Evolutionary conservation across 164 flowering plant species (phyloP).

Genomic region (Buxus sempervirens): DNA sequence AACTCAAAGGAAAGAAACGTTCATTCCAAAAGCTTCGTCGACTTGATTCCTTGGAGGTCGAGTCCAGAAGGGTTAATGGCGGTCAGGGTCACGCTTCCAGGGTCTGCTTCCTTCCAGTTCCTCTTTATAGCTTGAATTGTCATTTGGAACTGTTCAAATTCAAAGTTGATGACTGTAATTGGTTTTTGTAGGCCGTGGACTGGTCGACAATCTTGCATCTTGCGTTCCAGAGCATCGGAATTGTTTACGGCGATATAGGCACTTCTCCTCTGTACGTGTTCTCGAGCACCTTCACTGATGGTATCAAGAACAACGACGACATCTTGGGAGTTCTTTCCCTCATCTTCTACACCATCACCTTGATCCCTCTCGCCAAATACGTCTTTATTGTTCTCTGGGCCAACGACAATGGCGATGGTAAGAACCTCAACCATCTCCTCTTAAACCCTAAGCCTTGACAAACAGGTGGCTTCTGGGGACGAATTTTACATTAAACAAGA

Average conservation of each 20-base stretch:
- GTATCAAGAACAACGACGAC: conserved; percentile 57
- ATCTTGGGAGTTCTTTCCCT: conserved; percentile 64
- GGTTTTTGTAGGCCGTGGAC: conserved; percentile 10
- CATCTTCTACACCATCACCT: conserved; percentile 62
- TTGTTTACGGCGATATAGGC: conserved; percentile 80
- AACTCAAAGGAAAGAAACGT: conserved; percentile 15
- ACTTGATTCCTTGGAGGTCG: conserved; percentile 39
- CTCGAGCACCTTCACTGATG: conserved; percentile 50
- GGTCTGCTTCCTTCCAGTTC: not conserved
- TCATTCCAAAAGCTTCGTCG: conserved; percentile 27
- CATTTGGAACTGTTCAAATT: not conserved
- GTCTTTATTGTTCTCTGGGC: conserved; percentile 72
- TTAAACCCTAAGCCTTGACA: no score
- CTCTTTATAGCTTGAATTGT: not conserved
- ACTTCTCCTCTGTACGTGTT: conserved; percentile 80
- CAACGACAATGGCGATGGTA: conserved; percentile 82
- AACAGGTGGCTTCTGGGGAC: no score
- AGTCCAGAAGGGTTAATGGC: conserved; percentile 25
- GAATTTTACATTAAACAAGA: no score
- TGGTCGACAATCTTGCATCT: conserved; percentile 53
- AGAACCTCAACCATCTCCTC: not conserved
- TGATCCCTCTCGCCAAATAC: conserved; percentile 67
- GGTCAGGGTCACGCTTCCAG: conserved; percentile 19
- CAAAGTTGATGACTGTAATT: not conserved
- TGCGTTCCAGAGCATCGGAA: conserved; percentile 78